These are phyloP conservation scores for Exophiala sp. DNA, from an alignment of 2,329 filamentous ascomycete genomes.

Conservation along the genomic window DNA sequence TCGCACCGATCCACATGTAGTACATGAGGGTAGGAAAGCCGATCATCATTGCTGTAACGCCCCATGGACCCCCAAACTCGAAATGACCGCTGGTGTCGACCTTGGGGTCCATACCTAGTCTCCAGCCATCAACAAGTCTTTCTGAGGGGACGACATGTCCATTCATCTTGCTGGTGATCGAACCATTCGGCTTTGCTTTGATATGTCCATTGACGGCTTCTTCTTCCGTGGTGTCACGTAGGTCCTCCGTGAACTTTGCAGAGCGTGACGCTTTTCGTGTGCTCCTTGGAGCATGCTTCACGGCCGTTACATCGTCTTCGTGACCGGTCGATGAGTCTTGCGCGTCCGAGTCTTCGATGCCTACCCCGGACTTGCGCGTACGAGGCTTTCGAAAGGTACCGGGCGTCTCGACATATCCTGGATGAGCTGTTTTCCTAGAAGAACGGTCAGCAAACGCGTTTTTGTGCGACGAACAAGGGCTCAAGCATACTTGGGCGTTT, in stretches of 20 bases:
- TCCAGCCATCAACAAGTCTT: constrained; percentile 41
- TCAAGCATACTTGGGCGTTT: constrained; percentile 48
- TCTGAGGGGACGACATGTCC: constrained; percentile 7
- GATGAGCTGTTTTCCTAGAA: constrained; percentile 50
- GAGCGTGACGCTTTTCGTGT: constrained; percentile 5
- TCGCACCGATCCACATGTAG: constrained; percentile 98
- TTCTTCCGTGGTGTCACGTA: not conserved
- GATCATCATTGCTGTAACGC: constrained; percentile 80
- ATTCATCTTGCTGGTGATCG: constrained; percentile 4
- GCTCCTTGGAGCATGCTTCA: constrained; percentile 1
- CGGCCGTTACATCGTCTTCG: constrained; percentile 4
- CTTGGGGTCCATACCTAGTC: constrained; percentile 40
- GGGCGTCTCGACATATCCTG: constrained; percentile 53
- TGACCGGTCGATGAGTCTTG: constrained; percentile 14
- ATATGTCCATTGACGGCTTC: constrained; percentile 15
- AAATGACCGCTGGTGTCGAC: constrained; percentile 51
- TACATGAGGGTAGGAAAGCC: constrained; percentile 94
- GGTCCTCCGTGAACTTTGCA: constrained; percentile 1
- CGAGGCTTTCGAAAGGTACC: constrained; percentile 27
- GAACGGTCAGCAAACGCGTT: constrained; percentile 5
- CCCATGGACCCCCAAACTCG: constrained; percentile 87
- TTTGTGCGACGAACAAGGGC: not conserved
- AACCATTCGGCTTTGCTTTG: constrained; percentile 7
- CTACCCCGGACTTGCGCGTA: constrained; percentile 20
- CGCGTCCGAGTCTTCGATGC: constrained; percentile 20